A percentile compares a stretch with the other conserved stretches of the same genome.
Conservation (phyloP, 352 stramenopile genomes). For the Pythium aristosporum region DNA sequence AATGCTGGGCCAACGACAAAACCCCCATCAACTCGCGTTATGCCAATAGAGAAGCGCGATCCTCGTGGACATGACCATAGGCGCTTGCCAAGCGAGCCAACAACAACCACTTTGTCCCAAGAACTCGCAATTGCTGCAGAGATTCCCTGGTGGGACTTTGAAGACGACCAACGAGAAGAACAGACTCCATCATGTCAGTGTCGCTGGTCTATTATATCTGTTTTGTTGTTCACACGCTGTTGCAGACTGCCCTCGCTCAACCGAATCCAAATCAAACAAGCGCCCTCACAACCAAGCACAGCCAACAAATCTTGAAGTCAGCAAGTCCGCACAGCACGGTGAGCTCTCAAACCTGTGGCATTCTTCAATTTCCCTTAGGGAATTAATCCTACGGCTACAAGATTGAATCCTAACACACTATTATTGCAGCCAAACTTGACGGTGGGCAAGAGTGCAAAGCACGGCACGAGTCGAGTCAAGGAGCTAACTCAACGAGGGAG, state of each 20-base stretch:
- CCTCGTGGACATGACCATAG: background rate
- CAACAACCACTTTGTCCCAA: slow-evolving; percentile 13
- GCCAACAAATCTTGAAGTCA: background rate
- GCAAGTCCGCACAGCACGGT: background rate
- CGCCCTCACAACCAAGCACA: background rate
- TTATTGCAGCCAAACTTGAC: background rate
- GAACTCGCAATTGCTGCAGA: slow-evolving; percentile 25
- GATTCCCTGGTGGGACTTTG: slow-evolving; percentile 27
- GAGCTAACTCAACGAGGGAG: background rate
- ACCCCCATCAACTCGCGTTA: background rate
- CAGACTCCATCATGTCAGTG: background rate
- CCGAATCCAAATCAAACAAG: background rate
- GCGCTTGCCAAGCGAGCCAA: background rate
- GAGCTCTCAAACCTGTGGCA: background rate
- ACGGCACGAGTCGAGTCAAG: too few relatives aligned
- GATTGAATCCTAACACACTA: slow-evolving; percentile 22
- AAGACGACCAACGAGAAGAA: slow-evolving; percentile 3
- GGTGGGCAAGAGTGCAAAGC: background rate
- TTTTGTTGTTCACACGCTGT: background rate
- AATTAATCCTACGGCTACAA: slow-evolving; percentile 21
- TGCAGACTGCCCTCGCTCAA: background rate
- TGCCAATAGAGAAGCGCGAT: background rate
- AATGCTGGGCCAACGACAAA: background rate
- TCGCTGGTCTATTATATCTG: too few relatives aligned
- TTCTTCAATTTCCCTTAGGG: background rate